Evolutionary conservation across 2,329 filamentous ascomycete species (phyloP).

Genomic region (Fusarium sp.): DNA sequence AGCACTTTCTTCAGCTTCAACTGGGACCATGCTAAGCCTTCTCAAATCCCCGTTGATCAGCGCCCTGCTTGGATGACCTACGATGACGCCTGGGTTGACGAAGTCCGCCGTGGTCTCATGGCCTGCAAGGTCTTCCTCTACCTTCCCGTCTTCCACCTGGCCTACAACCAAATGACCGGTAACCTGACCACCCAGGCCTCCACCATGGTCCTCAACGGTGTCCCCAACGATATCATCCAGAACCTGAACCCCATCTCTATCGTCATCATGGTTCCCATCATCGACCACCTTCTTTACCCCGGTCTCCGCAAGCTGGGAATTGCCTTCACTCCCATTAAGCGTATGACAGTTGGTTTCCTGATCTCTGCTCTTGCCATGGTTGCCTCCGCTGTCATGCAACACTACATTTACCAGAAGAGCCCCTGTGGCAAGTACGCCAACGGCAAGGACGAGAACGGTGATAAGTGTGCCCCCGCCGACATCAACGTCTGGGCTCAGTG

Average conservation of each 20-base stretch:
- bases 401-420: constrained; percentile 73
- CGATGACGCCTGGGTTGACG: constrained; percentile 85
- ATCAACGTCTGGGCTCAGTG: constrained; percentile 75
- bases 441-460: constrained; percentile 37
- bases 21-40: constrained; percentile 79
- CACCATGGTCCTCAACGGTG: constrained; percentile 74
- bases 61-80: constrained; percentile 83
- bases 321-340: constrained; percentile 80
- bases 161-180: constrained; percentile 71
- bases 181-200: constrained; percentile 74
- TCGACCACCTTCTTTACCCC: constrained; percentile 78
- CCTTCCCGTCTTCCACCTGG: constrained; percentile 73
- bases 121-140: constrained; percentile 80
- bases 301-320: constrained; percentile 72
- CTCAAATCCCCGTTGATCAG: constrained; percentile 64
- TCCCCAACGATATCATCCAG: constrained; percentile 82
- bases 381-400: constrained; percentile 67
- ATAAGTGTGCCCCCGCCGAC: constrained; percentile 64
- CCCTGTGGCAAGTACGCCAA: constrained; percentile 70
- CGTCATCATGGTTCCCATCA: constrained; percentile 79
- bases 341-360: constrained; percentile 78
- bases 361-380: constrained; percentile 73
- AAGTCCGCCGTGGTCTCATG: constrained; percentile 76
- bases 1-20: constrained; percentile 74
- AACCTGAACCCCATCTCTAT: constrained; percentile 82